These are phyloP conservation scores for Mycena vitilis DNA, from an alignment of 768 basidiomycete genomes.

Conservation along the genomic window DNA sequence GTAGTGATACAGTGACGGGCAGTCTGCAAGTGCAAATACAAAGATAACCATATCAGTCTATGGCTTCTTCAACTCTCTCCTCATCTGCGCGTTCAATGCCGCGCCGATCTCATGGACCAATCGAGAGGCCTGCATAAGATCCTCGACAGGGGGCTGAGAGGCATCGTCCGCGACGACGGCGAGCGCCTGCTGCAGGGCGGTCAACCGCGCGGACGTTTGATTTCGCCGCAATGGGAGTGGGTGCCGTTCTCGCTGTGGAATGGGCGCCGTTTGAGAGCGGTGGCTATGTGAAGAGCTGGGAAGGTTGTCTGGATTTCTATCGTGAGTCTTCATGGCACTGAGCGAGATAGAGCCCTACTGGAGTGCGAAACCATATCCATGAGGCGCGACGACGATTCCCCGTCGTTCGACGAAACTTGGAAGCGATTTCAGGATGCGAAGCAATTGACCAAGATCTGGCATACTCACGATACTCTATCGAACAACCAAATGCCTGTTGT, in stretches of 20 bases:
- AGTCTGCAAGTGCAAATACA: constrained; percentile 21
- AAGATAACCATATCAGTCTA: neutral
- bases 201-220: constrained; percentile 56
- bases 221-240: constrained; percentile 47
- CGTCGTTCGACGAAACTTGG: constrained; percentile 7
- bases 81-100: constrained; percentile 59
- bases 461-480: constrained; percentile 19
- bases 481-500: constrained; percentile 25
- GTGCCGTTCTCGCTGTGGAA: constrained; percentile 20
- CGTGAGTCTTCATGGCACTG: neutral
- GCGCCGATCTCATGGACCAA: constrained; percentile 60
- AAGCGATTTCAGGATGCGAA: neutral
- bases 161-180: constrained; percentile 51
- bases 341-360: neutral
- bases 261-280: constrained; percentile 28
- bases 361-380: constrained; percentile 7
- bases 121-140: constrained; percentile 59
- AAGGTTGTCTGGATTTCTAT: neutral
- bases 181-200: constrained; percentile 57
- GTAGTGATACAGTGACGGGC: constrained; percentile 23
- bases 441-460: neutral
- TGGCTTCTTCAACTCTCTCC: constrained; percentile 45
- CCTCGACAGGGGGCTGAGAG: constrained; percentile 62
- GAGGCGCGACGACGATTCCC: neutral
- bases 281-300: constrained; percentile 7